These are phyloP conservation scores for Russula vinacea DNA, from an alignment of 768 basidiomycete genomes.

Conservation along the genomic window DNA sequence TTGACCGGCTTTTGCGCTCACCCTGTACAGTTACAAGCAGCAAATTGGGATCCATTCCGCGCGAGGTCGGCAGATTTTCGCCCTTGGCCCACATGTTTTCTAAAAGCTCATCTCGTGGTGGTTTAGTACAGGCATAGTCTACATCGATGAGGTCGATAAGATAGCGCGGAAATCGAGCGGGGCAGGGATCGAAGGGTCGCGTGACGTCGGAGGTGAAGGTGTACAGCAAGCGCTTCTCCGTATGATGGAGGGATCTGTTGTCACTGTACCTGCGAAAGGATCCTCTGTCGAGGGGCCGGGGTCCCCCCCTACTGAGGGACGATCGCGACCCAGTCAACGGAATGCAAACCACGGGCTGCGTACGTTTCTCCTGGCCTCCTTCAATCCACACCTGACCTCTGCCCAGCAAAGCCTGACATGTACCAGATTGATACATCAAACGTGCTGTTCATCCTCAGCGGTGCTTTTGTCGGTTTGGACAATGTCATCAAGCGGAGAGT, in stretches of 20 bases:
- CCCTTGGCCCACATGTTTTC: conserved; percentile 1
- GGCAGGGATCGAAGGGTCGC: conserved; percentile 62
- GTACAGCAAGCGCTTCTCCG: conserved; percentile 91
- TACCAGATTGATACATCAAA: conserved; percentile 86
- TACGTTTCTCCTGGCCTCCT: conserved; percentile 18
- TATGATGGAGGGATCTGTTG: conserved; percentile 89
- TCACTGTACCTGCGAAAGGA: conserved; percentile 78
- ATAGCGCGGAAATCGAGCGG: conserved; percentile 60
- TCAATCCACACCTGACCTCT: background rate
- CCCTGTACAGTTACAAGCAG: conserved; percentile 68
- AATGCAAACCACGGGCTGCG: conserved; percentile 39
- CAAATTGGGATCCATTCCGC: conserved; percentile 81
- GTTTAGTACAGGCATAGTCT: conserved; percentile 85
- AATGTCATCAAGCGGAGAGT: conserved; percentile 73
- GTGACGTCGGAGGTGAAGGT: conserved; percentile 94
- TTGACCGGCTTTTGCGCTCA: conserved; percentile 5
- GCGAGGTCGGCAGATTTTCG: conserved; percentile 56
- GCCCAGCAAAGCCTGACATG: conserved; percentile 57
- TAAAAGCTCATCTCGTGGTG: conserved; percentile 7
- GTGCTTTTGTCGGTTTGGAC: conserved; percentile 92
- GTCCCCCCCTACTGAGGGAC: conserved; percentile 44
- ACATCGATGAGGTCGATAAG: conserved; percentile 96
- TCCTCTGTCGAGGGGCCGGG: conserved; percentile 47
- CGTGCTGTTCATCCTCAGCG: conserved; percentile 91
- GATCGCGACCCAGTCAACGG: conserved; percentile 50